Percentiles rank a stretch among this genome's conserved stretches.
These are phyloP conservation scores for Podospora didyma DNA, from an alignment of 495 filamentous ascomycete genomes.

Conservation along the genomic window DNA sequence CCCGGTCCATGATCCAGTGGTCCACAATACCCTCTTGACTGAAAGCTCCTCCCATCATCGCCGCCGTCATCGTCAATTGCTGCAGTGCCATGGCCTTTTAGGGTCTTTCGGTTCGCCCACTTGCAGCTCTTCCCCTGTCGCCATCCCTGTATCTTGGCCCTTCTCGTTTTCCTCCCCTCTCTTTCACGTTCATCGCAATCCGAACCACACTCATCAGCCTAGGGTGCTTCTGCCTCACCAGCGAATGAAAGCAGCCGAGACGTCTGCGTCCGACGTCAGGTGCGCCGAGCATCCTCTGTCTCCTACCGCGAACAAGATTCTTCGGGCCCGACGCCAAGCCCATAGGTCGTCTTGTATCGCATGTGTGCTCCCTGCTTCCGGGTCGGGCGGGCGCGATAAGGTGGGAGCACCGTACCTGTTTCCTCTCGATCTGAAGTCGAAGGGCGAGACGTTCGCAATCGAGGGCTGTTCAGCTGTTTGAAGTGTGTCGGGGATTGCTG, in stretches of 20 bases:
- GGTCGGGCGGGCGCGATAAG: too few species aligned
- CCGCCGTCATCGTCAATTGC: not conserved
- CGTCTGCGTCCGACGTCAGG: too few species aligned
- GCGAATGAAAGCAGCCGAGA: too few species aligned
- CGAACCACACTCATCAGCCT: too few species aligned
- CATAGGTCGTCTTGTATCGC: constrained; percentile 1
- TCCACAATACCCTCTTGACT: not conserved
- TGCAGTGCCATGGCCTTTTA: not conserved
- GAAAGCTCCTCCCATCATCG: not conserved
- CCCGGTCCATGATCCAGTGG: not conserved
- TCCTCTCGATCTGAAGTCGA: too few species aligned
- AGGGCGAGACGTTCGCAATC: too few species aligned
- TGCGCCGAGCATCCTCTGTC: not conserved
- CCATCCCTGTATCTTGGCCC: constrained; percentile 4
- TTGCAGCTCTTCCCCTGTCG: constrained; percentile 6
- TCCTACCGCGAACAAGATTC: not conserved
- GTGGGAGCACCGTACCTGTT: too few species aligned
- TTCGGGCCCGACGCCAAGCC: not conserved
- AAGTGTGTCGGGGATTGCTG: not conserved
- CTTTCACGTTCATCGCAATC: too few species aligned
- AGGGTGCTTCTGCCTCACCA: too few species aligned
- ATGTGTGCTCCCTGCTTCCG: not conserved
- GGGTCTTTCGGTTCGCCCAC: constrained; percentile 8
- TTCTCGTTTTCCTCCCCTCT: too few species aligned
- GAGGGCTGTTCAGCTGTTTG: constrained; percentile 6